Conservation (phyloP, 2,329 filamentous ascomycete species). For the Exophiala bonariae region DNA sequence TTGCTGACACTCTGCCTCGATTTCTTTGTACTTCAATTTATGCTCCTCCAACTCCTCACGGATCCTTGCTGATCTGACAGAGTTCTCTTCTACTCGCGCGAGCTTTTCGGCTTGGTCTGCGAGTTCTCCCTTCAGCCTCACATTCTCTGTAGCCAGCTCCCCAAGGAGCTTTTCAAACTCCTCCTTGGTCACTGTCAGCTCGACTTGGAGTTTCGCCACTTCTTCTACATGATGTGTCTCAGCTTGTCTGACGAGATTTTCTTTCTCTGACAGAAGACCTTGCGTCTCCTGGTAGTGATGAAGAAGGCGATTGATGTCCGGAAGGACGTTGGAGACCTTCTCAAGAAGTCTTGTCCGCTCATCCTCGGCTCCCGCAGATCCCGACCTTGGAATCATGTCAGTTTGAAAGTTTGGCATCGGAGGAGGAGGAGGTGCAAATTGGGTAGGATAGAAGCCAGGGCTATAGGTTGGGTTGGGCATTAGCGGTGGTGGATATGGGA, state of each 20-base stretch:
- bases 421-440: conserved; percentile 8
- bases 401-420: conserved; percentile 1
- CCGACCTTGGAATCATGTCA: conserved; percentile 13
- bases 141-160: conserved; percentile 26
- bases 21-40: conserved; percentile 30
- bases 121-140: conserved; percentile 19
- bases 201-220: conserved; percentile 50
- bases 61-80: conserved; percentile 24
- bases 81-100: conserved; percentile 33
- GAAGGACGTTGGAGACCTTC: conserved; percentile 47
- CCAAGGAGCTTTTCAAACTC: conserved; percentile 34
- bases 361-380: conserved; percentile 17
- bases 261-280: conserved; percentile 49
- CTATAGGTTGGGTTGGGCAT: conserved; percentile 12
- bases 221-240: conserved; percentile 49
- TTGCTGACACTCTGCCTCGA: conserved; percentile 32
- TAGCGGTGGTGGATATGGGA: conserved; percentile 12
- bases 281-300: conserved; percentile 52
- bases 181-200: conserved; percentile 49
- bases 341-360: conserved; percentile 24
- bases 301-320: conserved; percentile 45
- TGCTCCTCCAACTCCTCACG: conserved; percentile 43
- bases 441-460: conserved; percentile 13
- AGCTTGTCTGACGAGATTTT: conserved; percentile 51
- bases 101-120: conserved; percentile 17